Evolutionary conservation across 768 basidiomycete species (phyloP).

Genomic region (Chlorophyllum brunneum): DNA sequence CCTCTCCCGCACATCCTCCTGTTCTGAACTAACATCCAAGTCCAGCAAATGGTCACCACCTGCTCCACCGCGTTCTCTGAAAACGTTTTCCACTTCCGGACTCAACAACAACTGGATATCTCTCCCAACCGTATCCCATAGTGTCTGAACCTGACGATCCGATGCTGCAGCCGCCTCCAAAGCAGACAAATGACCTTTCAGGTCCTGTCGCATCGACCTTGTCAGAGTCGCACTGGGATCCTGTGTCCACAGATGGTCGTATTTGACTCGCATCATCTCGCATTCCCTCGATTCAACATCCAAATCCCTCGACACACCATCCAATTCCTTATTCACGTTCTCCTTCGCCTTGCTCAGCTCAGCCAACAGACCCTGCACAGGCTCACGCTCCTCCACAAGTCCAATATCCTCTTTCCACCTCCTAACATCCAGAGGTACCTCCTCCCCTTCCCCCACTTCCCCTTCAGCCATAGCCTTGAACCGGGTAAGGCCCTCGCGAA

Average conservation of each 20-base stretch:
- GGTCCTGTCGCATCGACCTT: constrained; percentile 67
- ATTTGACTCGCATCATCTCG: constrained; percentile 84
- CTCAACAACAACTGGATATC: constrained; percentile 66
- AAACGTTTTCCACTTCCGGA: constrained; percentile 58
- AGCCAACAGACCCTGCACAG: constrained; percentile 58
- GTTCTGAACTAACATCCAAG: constrained; percentile 61
- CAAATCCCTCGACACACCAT: constrained; percentile 58
- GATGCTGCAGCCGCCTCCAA: constrained; percentile 76
- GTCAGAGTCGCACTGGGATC: constrained; percentile 73
- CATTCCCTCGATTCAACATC: constrained; percentile 85
- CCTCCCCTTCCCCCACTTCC: constrained; percentile 55
- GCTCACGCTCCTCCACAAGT: constrained; percentile 63
- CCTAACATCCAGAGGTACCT: constrained; percentile 67
- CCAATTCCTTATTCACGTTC: constrained; percentile 56
- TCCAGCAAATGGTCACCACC: constrained; percentile 49
- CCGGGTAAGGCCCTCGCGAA: constrained; percentile 65
- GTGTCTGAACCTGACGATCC: constrained; percentile 65
- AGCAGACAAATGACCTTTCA: constrained; percentile 59
- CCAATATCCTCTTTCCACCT: constrained; percentile 74
- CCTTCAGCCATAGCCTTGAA: constrained; percentile 73
- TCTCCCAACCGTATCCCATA: constrained; percentile 68
- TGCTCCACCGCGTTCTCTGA: constrained; percentile 43
- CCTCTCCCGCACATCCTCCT: constrained; percentile 62
- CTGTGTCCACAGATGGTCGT: constrained; percentile 85
- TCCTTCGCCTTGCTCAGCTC: constrained; percentile 59